phyloP scores from a whole-genome alignment of 2,329 filamentous ascomycete species.

The Waltergamsia citrina region DNA sequence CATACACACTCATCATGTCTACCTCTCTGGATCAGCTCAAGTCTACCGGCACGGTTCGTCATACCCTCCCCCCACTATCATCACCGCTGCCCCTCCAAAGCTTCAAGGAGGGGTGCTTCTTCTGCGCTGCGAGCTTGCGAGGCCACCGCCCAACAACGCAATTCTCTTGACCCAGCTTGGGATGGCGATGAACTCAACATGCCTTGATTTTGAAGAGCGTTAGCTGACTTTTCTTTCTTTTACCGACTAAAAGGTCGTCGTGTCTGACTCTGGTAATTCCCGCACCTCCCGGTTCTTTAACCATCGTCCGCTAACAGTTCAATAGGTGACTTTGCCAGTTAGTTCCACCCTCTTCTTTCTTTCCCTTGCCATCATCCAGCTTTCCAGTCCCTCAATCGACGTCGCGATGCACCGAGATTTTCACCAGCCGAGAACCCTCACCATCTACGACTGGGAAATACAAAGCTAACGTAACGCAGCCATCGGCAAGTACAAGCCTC shows the following conservation, averaged over 20 bases:
- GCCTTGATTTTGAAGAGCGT: slow-evolving; percentile 1
- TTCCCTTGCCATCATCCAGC: slow-evolving; percentile 5
- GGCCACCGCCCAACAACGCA: background rate
- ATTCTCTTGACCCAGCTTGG: background rate
- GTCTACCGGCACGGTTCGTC: slow-evolving; percentile 74
- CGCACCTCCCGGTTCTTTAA: slow-evolving; percentile 12
- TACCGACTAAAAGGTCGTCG: slow-evolving; percentile 60
- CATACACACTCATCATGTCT: slow-evolving; percentile 49
- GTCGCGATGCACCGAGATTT: background rate
- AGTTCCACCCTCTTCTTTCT: slow-evolving; percentile 25
- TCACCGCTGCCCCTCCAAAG: slow-evolving; percentile 18
- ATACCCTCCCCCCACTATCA: slow-evolving; percentile 9
- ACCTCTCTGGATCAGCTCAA: slow-evolving; percentile 95
- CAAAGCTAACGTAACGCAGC: slow-evolving; percentile 44
- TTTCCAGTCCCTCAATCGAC: background rate
- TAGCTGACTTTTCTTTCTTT: slow-evolving; percentile 4
- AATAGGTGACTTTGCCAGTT: slow-evolving; percentile 68
- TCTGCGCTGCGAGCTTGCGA: background rate
- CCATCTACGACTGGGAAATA: too few relatives aligned
- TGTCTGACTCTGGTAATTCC: slow-evolving; percentile 84
- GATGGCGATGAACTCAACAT: background rate
- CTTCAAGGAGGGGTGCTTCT: background rate
- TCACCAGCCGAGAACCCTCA: slow-evolving; percentile 1
- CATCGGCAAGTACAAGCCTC: slow-evolving; percentile 99
- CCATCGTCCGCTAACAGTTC: slow-evolving; percentile 14